Base-by-base conservation (phyloP, 257 asterid species). In the Solanum bulbocastanum region DNA sequence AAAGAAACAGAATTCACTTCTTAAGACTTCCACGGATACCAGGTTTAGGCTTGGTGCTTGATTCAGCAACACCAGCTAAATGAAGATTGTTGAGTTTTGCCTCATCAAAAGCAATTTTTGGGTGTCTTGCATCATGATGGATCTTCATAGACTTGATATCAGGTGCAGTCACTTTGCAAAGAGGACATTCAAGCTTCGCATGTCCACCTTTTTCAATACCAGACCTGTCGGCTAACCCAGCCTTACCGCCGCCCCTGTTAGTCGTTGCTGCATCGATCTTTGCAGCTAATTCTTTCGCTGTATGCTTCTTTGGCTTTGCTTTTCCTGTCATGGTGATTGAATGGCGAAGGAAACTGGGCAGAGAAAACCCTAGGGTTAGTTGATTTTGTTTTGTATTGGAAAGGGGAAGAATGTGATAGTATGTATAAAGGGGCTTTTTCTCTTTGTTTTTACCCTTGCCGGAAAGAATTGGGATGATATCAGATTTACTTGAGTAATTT, bases 291-390 rank as follows among this genome's bases (percentile, higher is more conserved):
- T 96, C 98, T 93, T 96, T 96, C 27, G 98, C 98, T 22, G 98
- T 95, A 90, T 96, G 98, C 93, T 96, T 96, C 96, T 95, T 95
- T 5, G 98, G 98, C 92, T 96, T 96, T 7, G 98, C 98, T 87
- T 96, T 96, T 23, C 98, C 98, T 6, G 98, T 95, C 98, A 96
- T 96, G 93, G 71, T 86, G 84, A 35, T 65, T 40, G 30, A 56
- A 18, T 42, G 36, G 84, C 35, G 56, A 8, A 35, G 82, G 52
- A 33, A 69, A 79, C 3, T 33, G 6, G 44, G 88, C 14, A 23
- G 66, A 35, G 65, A 25, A 39, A 58, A 82, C 86, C 86, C 86
- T 82, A 82, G 86, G 85, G 44, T 82, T 10, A 40, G 65, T 18
- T 18, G 65, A 82, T 49, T 12, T 52, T 82, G n/a, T 27, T 49